Evolutionary conservation across 768 basidiomycete genomes (phyloP), one percentile per base, ranked within the genome.

Genomic region (Tephrocybe sp.): DNA sequence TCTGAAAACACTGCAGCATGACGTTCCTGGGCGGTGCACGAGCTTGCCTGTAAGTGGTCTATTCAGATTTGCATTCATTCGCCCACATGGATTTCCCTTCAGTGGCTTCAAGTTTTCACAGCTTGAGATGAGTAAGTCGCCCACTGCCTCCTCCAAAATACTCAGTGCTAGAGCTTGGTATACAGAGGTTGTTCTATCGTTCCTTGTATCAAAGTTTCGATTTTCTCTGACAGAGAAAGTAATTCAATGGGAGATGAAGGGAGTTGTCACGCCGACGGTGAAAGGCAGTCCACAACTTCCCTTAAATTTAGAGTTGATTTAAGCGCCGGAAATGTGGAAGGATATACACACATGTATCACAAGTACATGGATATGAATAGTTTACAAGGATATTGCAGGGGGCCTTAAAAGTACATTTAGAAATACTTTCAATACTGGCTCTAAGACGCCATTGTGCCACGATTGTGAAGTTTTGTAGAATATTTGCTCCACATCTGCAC

Each of bases 41-140:
- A 26, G 57, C 68, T 7, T 71, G 69, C 66, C 66, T 73, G 65
- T 69, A 31, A 43, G 68, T 52, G 13, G 7, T n/a, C 32, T 13
- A 42, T 37, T 47, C 18, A 7, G 40, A 9, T 5, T 22, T 28
- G 1, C 11, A 5, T 6, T n/a, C n/a, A n/a, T n/a, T n/a, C 12
- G 7, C 28, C 28, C 28, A 30, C 12, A 12, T 30, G 7, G 12
- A 7, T 6, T n/a, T n/a, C 28, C 28, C 12, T 6, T 12, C 49
- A 72, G 69, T 25, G 74, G 74, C 38, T 75, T 75, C 64, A 73
- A 74, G 49, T 74, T 73, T 56, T 68, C 73, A 1, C 68, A 72
- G 50, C 57, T 76, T 12, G 73, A 73, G 52, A 74, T 73, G 64
- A 76, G 74, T 74, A 46, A 22, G 70, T 68, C 5, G 9, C 8